A percentile compares a stretch with the other conserved stretches of the same genome.
Evolutionary conservation across 176 grass and related monocot genomes (phyloP).

Genomic region (Phyllostachys edulis): DNA sequence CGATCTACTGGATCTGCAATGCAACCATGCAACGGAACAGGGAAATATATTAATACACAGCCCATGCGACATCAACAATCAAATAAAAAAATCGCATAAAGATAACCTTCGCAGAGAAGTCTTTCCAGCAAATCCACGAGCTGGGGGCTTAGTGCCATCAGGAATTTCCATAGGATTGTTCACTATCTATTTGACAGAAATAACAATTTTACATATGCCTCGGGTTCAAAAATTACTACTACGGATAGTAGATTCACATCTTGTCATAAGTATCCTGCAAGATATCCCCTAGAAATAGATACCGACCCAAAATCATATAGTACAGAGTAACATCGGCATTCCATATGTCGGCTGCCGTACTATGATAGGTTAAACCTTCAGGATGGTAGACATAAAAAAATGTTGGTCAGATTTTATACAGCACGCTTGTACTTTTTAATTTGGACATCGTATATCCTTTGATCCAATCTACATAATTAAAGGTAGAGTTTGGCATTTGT

Average conservation of each 20-base stretch:
- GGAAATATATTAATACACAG: not conserved
- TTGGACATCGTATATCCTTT: not conserved
- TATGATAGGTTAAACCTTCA: constrained; percentile 61
- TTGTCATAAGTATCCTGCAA: constrained; percentile 75
- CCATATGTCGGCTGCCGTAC: constrained; percentile 62
- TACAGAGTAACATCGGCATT: constrained; percentile 71
- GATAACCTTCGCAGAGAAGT: constrained; percentile 72
- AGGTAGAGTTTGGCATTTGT: not conserved
- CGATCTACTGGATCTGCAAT: constrained; percentile 53
- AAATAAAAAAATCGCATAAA: not conserved
- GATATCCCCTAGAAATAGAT: constrained; percentile 71
- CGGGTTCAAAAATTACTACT: not conserved
- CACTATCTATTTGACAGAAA: constrained; percentile 42
- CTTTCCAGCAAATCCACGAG: constrained; percentile 55
- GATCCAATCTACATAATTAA: not conserved
- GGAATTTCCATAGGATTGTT: constrained; percentile 53
- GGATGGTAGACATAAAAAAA: not conserved
- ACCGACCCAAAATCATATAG: constrained; percentile 66
- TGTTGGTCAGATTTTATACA: constrained; percentile 6
- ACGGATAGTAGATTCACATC: constrained; percentile 6
- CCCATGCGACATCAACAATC: not conserved
- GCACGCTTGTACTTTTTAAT: not conserved
- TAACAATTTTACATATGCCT: not conserved
- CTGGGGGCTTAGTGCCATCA: constrained; percentile 46
- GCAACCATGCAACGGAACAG: not conserved